Conservation (phyloP, 1,139 yeast species). For the Debaryomyces psychrophilus region DNA sequence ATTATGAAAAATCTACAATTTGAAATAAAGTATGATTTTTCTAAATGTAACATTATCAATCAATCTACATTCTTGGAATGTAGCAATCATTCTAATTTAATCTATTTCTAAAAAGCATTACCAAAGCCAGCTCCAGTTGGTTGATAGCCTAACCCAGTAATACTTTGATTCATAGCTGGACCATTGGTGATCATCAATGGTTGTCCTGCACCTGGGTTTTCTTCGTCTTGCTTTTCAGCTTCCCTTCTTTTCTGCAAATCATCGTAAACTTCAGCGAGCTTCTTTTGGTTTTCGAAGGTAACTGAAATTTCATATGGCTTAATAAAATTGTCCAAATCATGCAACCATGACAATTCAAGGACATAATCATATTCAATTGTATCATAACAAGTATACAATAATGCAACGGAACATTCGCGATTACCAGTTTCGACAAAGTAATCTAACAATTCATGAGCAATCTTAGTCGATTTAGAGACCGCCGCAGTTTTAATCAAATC, state of each 20-base stretch:
- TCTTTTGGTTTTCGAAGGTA: constrained; percentile 74
- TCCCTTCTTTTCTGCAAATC: constrained; percentile 74
- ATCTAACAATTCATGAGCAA: constrained; percentile 84
- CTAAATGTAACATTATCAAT: not conserved
- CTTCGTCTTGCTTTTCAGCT: constrained; percentile 59
- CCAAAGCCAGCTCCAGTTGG: constrained; percentile 73
- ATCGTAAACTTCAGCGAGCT: constrained; percentile 63
- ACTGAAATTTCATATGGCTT: constrained; percentile 91
- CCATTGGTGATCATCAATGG: constrained; percentile 75
- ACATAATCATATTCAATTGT: constrained; percentile 81
- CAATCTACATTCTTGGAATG: constrained; percentile 4
- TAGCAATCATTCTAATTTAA: constrained; percentile 2
- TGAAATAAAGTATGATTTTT: not conserved
- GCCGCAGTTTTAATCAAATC: constrained; percentile 94
- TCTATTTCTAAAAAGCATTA: constrained; percentile 44
- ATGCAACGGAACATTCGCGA: constrained; percentile 92
- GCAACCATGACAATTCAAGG: constrained; percentile 88
- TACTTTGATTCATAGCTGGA: constrained; percentile 30
- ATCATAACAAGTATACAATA: constrained; percentile 84
- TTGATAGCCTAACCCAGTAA: constrained; percentile 55
- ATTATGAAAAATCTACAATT: constrained; percentile 2
- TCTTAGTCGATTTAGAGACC: constrained; percentile 73
- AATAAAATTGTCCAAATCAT: constrained; percentile 72
- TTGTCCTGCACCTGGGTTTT: constrained; percentile 44
- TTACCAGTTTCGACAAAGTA: constrained; percentile 98